A percentile compares a stretch with the other conserved stretches of the same genome.
These are phyloP conservation scores for Rhizopus stolonifer DNA, from an alignment of 371 early-diverging fungal genomes.

Conservation along the genomic window DNA sequence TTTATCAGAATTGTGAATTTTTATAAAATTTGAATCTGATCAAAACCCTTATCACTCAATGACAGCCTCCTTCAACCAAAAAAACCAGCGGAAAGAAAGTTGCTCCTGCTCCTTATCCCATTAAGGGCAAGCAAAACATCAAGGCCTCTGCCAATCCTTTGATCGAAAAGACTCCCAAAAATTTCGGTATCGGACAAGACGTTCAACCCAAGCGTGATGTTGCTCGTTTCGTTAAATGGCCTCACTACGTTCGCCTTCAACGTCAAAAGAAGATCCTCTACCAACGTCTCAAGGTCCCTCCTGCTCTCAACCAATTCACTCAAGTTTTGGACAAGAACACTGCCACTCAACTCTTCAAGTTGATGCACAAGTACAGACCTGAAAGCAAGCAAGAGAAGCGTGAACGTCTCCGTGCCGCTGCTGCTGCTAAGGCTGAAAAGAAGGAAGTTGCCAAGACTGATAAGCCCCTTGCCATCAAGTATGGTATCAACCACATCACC, in stretches of 20 bases:
- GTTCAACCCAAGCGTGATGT: constrained; percentile 95
- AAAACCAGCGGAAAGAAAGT: constrained; percentile 85
- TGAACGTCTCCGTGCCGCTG: too few relatives aligned
- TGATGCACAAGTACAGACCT: too few relatives aligned
- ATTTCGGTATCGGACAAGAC: constrained; percentile 92
- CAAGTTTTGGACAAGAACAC: too few relatives aligned
- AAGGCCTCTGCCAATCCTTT: constrained; percentile 85
- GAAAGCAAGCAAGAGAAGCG: too few relatives aligned
- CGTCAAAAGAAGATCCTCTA: constrained; percentile 35
- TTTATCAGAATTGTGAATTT: constrained; percentile 24
- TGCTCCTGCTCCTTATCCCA: constrained; percentile 87
- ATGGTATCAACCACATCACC: constrained; percentile 99
- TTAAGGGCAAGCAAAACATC: constrained; percentile 67
- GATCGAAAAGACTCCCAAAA: constrained; percentile 89
- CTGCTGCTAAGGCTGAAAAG: constrained; percentile 22
- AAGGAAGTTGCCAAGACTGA: constrained; percentile 86
- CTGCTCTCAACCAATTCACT: too few relatives aligned
- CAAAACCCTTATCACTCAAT: constrained; percentile 15
- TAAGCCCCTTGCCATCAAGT: constrained; percentile 97
- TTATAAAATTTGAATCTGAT: constrained; percentile 21
- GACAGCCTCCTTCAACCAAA: constrained; percentile 56
- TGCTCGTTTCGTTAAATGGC: constrained; percentile 97
- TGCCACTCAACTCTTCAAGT: constrained; percentile 89
- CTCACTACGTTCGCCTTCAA: constrained; percentile 96
- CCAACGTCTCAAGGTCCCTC: too few relatives aligned